phyloP scores from a whole-genome alignment of 768 basidiomycete genomes.

The Chlorophyllum brunneum region DNA sequence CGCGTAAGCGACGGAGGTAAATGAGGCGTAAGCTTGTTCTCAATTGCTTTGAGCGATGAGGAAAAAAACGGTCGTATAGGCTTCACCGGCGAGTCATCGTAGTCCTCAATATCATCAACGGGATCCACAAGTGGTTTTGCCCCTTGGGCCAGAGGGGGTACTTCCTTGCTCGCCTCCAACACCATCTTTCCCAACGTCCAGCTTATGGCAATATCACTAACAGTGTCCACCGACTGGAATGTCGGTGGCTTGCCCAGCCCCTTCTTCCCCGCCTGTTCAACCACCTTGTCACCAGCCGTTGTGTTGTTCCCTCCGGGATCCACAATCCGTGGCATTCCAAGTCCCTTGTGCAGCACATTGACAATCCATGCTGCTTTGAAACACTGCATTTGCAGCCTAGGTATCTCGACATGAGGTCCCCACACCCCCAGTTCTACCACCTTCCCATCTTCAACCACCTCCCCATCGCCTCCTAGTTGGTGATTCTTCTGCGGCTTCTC shows the following conservation, averaged over 20 bases:
- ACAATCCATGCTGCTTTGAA: conserved; percentile 99
- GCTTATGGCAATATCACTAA: conserved; percentile 89
- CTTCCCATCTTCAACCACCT: conserved; percentile 56
- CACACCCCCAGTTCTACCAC: conserved; percentile 65
- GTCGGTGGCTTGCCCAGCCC: conserved; percentile 67
- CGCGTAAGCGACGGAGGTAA: conserved; percentile 61
- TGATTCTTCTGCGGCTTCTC: conserved; percentile 45
- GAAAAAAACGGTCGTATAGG: conserved; percentile 63
- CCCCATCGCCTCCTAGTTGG: conserved; percentile 58
- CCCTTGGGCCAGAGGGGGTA: conserved; percentile 43
- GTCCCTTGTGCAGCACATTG: conserved; percentile 93
- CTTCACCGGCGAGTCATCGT: conserved; percentile 48
- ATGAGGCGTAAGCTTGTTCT: conserved; percentile 63
- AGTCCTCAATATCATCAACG: conserved; percentile 58
- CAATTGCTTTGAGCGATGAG: conserved; percentile 44
- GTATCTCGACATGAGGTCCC: conserved; percentile 73
- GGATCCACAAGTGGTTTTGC: conserved; percentile 68
- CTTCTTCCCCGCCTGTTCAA: conserved; percentile 73
- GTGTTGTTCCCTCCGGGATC: conserved; percentile 81
- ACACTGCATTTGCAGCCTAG: conserved; percentile 93
- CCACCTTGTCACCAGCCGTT: conserved; percentile 65
- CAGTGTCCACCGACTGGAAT: conserved; percentile 94
- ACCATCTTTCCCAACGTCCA: conserved; percentile 99
- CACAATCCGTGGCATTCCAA: conserved; percentile 88
- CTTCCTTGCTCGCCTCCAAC: conserved; percentile 89